A percentile compares a stretch with the other conserved stretches of the same genome.
Conservation (phyloP, 371 early-diverging fungal species). For the Mycotypha africana region DNA sequence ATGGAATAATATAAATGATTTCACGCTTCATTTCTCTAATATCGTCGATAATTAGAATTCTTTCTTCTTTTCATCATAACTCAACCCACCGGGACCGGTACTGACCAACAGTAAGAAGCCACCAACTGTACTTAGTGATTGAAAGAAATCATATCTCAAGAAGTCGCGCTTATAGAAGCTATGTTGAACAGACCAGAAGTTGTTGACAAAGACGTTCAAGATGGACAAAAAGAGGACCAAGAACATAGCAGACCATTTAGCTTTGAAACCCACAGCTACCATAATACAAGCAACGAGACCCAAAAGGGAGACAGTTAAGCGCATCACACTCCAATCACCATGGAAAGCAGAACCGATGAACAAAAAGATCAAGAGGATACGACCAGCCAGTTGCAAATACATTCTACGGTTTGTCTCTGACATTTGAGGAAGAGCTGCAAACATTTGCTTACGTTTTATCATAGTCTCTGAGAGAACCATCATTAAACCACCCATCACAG, state of each 20-base stretch:
- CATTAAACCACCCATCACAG: constrained; percentile 90
- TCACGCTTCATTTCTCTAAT: no score
- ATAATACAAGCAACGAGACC: constrained; percentile 86
- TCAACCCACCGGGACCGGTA: constrained; percentile 88
- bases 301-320: constrained; percentile 67
- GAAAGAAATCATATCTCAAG: constrained; percentile 97
- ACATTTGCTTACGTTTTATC: constrained; percentile 63
- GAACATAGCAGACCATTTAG: constrained; percentile 91
- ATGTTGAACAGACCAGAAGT: constrained; percentile 93
- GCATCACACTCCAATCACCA: constrained; percentile 72
- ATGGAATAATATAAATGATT: no score
- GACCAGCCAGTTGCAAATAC: constrained; percentile 88
- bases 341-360: constrained; percentile 86
- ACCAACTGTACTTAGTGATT: constrained; percentile 92
- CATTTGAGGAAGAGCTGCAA: constrained; percentile 85
- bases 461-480: constrained; percentile 84
- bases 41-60: no score
- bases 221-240: constrained; percentile 84
- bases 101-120: constrained; percentile 90
- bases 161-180: constrained; percentile 81
- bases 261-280: constrained; percentile 96
- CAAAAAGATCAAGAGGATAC: constrained; percentile 87
- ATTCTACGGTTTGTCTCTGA: constrained; percentile 76
- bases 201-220: constrained; percentile 88
- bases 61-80: constrained; percentile 97